Evolutionary conservation across 208 protist genomes (phyloP).

Genomic region (Novymonas esmeraldas): DNA sequence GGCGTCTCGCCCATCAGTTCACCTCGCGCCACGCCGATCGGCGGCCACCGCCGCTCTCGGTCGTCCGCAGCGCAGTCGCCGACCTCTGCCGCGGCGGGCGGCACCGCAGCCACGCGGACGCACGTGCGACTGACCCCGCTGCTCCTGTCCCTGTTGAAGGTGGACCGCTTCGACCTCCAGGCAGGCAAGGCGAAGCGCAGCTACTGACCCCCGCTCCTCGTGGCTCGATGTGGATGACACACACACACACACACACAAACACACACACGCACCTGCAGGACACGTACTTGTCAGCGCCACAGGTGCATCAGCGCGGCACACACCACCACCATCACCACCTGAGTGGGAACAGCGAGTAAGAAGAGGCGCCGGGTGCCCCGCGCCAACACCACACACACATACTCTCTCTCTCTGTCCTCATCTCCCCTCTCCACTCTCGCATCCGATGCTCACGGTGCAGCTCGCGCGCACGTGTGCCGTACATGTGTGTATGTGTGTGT

Average conservation of each 20-base stretch:
- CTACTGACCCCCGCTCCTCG: background rate
- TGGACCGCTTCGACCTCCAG: constrained; percentile 19
- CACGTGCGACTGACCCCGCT: constrained; percentile 11
- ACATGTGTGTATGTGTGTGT: too few species aligned
- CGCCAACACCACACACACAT: too few species aligned
- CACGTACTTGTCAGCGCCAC: too few species aligned
- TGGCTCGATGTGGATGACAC: background rate
- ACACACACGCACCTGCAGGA: too few species aligned
- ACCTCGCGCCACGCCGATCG: constrained; percentile 3
- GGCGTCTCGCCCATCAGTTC: constrained; percentile 18
- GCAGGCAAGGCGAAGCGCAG: constrained; percentile 16
- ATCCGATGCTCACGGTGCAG: too few species aligned
- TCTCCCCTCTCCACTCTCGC: too few species aligned
- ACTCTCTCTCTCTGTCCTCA: too few species aligned
- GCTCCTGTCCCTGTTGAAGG: constrained; percentile 16
- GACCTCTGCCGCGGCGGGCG: background rate
- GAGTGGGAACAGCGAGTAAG: too few species aligned
- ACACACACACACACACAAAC: background rate
- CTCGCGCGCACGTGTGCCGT: too few species aligned
- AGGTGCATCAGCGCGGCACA: too few species aligned
- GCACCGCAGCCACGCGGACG: constrained; percentile 1
- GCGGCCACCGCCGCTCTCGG: background rate
- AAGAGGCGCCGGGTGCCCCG: too few species aligned
- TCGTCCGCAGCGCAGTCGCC: background rate
- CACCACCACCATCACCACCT: too few species aligned